Evolutionary conservation across 805 yeast species (phyloP).

Genomic region (Tetrapisispora fleetii): DNA sequence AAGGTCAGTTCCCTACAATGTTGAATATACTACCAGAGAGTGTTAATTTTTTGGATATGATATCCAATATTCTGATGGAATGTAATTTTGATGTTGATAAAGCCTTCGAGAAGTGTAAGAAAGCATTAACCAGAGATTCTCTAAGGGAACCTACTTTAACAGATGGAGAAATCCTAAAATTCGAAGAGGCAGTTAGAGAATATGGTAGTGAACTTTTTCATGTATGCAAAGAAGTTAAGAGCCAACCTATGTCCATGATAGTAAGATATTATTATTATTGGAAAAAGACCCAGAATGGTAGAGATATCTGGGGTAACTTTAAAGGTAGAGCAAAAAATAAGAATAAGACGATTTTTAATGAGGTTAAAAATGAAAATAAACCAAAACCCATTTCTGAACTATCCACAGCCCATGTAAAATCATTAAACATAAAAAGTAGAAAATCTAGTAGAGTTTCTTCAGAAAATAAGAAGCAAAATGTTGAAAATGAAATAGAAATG

Average conservation of each 20-base stretch:
- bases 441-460: slow-evolving; percentile 8
- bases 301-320: slow-evolving; percentile 70
- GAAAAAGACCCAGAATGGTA: slow-evolving; percentile 79
- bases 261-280: slow-evolving; percentile 84
- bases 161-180: slow-evolving; percentile 49
- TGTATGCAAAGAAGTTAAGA: slow-evolving; percentile 58
- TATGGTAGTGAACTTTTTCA: slow-evolving; percentile 75
- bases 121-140: slow-evolving; percentile 42
- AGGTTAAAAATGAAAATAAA: not conserved
- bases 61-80: slow-evolving; percentile 46
- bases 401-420: not conserved
- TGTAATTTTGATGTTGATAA: slow-evolving; percentile 38
- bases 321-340: slow-evolving; percentile 62
- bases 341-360: not conserved
- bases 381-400: not conserved
- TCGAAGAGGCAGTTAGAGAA: slow-evolving; percentile 64
- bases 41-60: slow-evolving; percentile 75
- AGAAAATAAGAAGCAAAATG: slow-evolving; percentile 4
- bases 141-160: slow-evolving; percentile 73
- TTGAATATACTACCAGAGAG: slow-evolving; percentile 50
- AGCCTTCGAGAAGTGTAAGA: slow-evolving; percentile 39
- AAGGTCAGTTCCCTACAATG: slow-evolving; percentile 42
- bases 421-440: slow-evolving; percentile 2
- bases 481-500: slow-evolving; percentile 11
- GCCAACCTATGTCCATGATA: slow-evolving; percentile 66